Evolutionary conservation across 345 rosid species (phyloP), one percentile per base, ranked within the genome.

Genomic region (Camelina sativa): DNA sequence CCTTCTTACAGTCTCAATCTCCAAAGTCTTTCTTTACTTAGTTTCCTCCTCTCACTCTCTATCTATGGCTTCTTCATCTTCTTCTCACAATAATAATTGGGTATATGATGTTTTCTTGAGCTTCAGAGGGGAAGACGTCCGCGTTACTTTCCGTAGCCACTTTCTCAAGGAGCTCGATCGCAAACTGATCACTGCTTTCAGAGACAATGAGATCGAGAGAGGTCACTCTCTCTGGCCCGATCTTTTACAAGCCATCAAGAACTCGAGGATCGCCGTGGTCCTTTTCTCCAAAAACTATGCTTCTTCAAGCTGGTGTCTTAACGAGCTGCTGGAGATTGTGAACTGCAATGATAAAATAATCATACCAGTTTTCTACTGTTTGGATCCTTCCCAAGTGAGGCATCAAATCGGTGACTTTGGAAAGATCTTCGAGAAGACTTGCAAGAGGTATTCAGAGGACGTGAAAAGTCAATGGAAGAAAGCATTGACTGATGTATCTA

Each of bases 381-480:
- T 72, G 22, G 76, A 72, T 37, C 76, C 76, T 4, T 62, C 52
- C 11, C 30, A 72, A 6, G 62, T 72, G 1, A 65, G 76, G 8
- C 1, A 52, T 0, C 69, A 72, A 12, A 4, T 1, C 2, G 69
- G 62, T 9, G 2, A 16, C 5, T 72, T 72, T 23, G 76, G 52
- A n/a, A 20, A 11, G 4, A 6, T 22, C 32, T 72, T 72, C 38
- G 2, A 25, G 1, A 1, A 40, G 15, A 69, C 65, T 0, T 57
- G 73, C 6, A 2, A 2, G 1, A 28, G 1, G 4, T 3, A 15
- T 25, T 0, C 55, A 38, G 41, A 54, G 8, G 22, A 40, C 4
- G 1, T 12, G n/a, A 22, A 20, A 22, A 11, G 1, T 13, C 61
- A 13, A 30, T 69, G 73, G 73, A 2, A 4, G 25, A 8, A 5